phyloP scores from a whole-genome alignment of 2,329 filamentous ascomycete genomes.

The Bipolaris sorokiniana region DNA sequence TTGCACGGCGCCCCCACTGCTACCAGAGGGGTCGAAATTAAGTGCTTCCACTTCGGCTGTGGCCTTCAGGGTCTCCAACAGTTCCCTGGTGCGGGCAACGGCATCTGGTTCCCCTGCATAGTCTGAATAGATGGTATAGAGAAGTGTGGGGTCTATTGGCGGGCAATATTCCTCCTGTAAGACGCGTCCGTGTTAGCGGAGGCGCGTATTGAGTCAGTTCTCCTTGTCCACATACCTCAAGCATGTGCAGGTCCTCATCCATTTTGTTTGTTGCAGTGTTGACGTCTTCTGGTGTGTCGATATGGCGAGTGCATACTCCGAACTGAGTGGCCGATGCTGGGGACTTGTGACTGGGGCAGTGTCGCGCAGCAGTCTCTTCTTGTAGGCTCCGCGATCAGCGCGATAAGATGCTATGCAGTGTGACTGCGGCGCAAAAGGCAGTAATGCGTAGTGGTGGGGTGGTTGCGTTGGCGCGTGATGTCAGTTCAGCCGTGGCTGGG shows the following conservation, averaged over 20 bases:
- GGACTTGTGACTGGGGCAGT: not conserved
- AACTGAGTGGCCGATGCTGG: not conserved
- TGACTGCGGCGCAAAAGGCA: constrained; percentile 1
- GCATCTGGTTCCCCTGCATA: constrained; percentile 65
- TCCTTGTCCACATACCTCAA: constrained; percentile 35
- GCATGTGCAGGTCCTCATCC: constrained; percentile 44
- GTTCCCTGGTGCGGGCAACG: constrained; percentile 61
- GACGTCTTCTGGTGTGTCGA: constrained; percentile 26
- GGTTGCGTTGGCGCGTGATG: constrained; percentile 9
- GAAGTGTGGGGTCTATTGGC: constrained; percentile 76
- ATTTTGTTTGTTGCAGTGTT: constrained; percentile 40
- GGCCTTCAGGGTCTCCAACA: constrained; percentile 69
- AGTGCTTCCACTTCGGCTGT: constrained; percentile 71
- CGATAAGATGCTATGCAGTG: constrained; percentile 1
- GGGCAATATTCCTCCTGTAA: constrained; percentile 72
- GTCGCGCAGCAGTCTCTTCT: not conserved
- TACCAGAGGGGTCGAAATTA: constrained; percentile 79
- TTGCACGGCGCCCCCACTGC: constrained; percentile 55
- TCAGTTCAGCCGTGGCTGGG: constrained; percentile 6
- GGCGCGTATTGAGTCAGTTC: constrained; percentile 9
- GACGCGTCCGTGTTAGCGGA: constrained; percentile 18
- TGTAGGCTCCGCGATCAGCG: not conserved
- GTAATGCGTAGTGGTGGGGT: constrained; percentile 11
- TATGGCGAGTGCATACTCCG: constrained; percentile 38
- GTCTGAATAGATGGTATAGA: constrained; percentile 77